phyloP scores from a whole-genome alignment of 768 basidiomycete genomes.

The Auricularia cornea region DNA sequence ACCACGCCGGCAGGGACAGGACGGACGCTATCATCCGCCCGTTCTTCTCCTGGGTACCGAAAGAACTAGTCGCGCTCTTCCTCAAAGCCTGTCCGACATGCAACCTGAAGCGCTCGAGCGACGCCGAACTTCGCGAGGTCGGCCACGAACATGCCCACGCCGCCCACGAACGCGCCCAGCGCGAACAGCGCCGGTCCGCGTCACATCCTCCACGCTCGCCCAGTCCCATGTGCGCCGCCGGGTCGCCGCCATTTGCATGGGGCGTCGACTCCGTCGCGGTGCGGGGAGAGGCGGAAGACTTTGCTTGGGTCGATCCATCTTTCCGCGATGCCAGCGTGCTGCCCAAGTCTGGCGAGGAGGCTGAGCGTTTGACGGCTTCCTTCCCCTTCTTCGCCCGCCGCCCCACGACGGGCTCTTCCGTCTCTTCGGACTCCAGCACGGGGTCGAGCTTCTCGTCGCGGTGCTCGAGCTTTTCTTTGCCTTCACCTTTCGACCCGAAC shows the following conservation, averaged over 20 bases:
- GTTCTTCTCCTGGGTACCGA: constrained; percentile 77
- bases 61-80: constrained; percentile 72
- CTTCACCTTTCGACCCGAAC: neutral
- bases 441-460: neutral
- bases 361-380: too few species aligned
- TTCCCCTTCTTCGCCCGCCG: neutral
- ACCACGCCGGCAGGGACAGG: constrained; percentile 74
- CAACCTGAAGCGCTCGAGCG: constrained; percentile 35
- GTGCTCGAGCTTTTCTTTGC: neutral
- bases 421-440: neutral
- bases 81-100: constrained; percentile 77
- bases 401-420: neutral
- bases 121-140: constrained; percentile 11
- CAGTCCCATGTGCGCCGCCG: too few species aligned
- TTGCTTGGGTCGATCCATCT: too few species aligned
- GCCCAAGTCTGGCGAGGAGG: too few species aligned
- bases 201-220: too few species aligned
- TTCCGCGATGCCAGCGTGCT: too few species aligned
- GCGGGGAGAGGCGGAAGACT: too few species aligned
- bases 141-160: neutral
- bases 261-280: too few species aligned
- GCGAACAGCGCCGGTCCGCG: neutral
- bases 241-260: too few species aligned
- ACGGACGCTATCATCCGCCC: constrained; percentile 58
- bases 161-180: neutral